Percentiles rank a stretch among this genome's conserved stretches.
These are phyloP conservation scores for Arachnopeziza araneosa DNA, from an alignment of 2,329 filamentous ascomycete genomes.

Conservation along the genomic window DNA sequence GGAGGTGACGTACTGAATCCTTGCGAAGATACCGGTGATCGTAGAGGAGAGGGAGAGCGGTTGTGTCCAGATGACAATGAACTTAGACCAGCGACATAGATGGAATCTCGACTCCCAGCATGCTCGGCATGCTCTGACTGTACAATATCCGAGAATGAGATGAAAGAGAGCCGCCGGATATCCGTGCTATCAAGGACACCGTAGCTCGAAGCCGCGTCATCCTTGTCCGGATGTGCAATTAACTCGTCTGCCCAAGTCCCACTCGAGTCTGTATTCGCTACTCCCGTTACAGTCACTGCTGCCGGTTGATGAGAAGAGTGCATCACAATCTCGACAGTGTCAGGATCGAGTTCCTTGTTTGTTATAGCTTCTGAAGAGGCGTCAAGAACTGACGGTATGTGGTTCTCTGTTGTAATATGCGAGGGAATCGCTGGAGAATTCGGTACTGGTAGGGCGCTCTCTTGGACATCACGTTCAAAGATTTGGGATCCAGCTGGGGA, in stretches of 20 bases:
- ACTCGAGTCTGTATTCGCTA: slow-evolving; percentile 34
- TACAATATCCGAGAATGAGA: slow-evolving; percentile 94
- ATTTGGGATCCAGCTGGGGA: slow-evolving; percentile 78
- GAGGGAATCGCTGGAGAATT: slow-evolving; percentile 82
- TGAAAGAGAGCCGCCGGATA: slow-evolving; percentile 82
- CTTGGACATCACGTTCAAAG: slow-evolving; percentile 93
- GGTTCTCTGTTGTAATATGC: slow-evolving; percentile 90
- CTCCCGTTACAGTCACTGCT: slow-evolving; percentile 57
- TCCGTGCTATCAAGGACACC: slow-evolving; percentile 72
- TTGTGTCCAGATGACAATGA: slow-evolving; percentile 51
- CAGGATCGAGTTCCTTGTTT: slow-evolving; percentile 75
- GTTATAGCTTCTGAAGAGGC: slow-evolving; percentile 91
- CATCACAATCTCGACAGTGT: slow-evolving; percentile 88
- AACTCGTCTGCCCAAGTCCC: slow-evolving; percentile 36
- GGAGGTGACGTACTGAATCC: slow-evolving; percentile 65
- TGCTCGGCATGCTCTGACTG: slow-evolving; percentile 71
- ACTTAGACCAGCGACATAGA: slow-evolving; percentile 63
- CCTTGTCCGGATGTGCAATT: slow-evolving; percentile 46
- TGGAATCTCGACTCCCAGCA: slow-evolving; percentile 59
- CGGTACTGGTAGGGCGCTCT: slow-evolving; percentile 60
- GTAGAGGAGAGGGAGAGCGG: slow-evolving; percentile 73
- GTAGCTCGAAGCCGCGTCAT: slow-evolving; percentile 67
- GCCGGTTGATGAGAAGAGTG: slow-evolving; percentile 80
- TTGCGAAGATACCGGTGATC: slow-evolving; percentile 72
- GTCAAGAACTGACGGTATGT: slow-evolving; percentile 86